Conservation (phyloP, 371 early-diverging fungal genomes). For the Mucor racemosus region DNA sequence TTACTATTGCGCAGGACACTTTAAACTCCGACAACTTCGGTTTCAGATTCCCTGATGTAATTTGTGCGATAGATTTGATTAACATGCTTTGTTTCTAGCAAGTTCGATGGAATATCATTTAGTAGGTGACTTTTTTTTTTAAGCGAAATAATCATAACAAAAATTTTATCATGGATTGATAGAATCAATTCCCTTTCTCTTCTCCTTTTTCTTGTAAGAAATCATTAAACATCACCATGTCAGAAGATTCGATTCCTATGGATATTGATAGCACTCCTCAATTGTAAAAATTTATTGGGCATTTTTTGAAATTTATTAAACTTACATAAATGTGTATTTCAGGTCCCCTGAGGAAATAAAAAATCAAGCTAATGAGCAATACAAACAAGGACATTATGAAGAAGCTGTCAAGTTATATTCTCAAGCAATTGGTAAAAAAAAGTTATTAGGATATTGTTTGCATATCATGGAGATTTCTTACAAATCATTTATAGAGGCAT, state of each 20-base stretch:
- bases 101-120: slow-evolving; percentile 11
- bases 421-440: slow-evolving; percentile 62
- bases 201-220: neutral
- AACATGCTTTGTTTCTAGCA: slow-evolving; percentile 9
- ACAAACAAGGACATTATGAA: slow-evolving; percentile 63
- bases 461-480: neutral
- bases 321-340: neutral
- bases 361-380: slow-evolving; percentile 61
- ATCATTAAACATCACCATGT: slow-evolving; percentile 11
- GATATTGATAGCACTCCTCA: slow-evolving; percentile 25
- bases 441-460: too few relatives aligned
- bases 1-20: too few relatives aligned
- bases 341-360: slow-evolving; percentile 64
- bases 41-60: too few relatives aligned
- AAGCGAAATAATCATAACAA: neutral
- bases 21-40: too few relatives aligned
- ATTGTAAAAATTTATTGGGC: slow-evolving; percentile 17
- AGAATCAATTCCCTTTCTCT: neutral
- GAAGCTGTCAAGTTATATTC: slow-evolving; percentile 64
- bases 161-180: slow-evolving; percentile 8
- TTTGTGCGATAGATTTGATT: too few relatives aligned
- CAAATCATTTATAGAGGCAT: slow-evolving; percentile 43
- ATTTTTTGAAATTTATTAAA: too few relatives aligned
- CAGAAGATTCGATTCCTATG: slow-evolving; percentile 26
- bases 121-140: slow-evolving; percentile 20